phyloP scores from a whole-genome alignment of 2,329 filamentous ascomycete genomes.

The Plectosphaerella cucumerina region DNA sequence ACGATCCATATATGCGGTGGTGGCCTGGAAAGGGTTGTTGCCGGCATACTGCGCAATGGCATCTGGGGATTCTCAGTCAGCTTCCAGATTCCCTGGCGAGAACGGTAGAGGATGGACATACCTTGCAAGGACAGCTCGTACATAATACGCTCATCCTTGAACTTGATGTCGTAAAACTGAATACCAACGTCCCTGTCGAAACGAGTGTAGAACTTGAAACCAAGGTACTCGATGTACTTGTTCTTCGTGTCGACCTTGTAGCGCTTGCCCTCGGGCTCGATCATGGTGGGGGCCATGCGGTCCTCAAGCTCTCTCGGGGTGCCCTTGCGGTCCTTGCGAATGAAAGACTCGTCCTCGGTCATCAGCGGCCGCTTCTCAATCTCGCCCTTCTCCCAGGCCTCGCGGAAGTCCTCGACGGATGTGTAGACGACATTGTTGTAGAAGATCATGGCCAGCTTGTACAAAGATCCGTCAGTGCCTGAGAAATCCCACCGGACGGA shows the following conservation, averaged over 20 bases:
- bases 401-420: conserved; percentile 10
- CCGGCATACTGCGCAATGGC: conserved; percentile 2
- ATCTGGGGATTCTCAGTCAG: background rate
- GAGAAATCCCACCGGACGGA: conserved; percentile 13
- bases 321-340: conserved; percentile 13
- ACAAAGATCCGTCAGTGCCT: conserved; percentile 11
- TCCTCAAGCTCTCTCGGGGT: conserved; percentile 11
- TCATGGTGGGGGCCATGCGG: conserved; percentile 10
- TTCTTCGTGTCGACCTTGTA: conserved; percentile 13
- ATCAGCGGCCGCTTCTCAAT: conserved; percentile 8
- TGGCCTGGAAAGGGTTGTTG: conserved; percentile 3
- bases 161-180: conserved; percentile 16
- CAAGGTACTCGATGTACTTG: conserved; percentile 14
- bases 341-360: conserved; percentile 9
- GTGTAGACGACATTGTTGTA: conserved; percentile 12
- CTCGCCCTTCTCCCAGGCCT: conserved; percentile 9
- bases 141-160: conserved; percentile 44
- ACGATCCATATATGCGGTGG: conserved; percentile 2
- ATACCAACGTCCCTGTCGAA: conserved; percentile 4
- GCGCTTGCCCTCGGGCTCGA: conserved; percentile 12
- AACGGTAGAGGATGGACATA: background rate
- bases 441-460: conserved; percentile 12
- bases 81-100: background rate
- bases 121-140: conserved; percentile 22
- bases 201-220: conserved; percentile 15